Base-by-base conservation (phyloP, 129 eudicot species). In the Saussurea involucrata region DNA sequence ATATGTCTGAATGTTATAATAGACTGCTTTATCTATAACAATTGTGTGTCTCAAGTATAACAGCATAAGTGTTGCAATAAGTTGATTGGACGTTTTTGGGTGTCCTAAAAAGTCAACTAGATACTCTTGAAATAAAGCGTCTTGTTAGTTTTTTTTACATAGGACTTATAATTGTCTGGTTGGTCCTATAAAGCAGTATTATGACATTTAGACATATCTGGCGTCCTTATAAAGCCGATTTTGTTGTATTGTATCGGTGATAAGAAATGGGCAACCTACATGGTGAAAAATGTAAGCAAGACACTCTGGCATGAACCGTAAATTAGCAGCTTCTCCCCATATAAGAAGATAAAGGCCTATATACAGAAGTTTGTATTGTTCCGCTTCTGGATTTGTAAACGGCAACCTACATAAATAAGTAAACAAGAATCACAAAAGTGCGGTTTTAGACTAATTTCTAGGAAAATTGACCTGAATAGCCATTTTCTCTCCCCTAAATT, bases 291-390 rank as follows among this genome's bases (percentile, higher is more conserved):
- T 89, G 66, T 89, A 95, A 69, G 96, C 94, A 66, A 95, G 92
- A 64, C 99, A 95, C 74, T 95, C 99, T 21, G 99, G 99, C 97
- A 95, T 95, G 79, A 95, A 95, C 66, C 97, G 85, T 73, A 95
- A 75, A 85, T 95, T 95, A 40, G 99, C 97, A 74, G 99, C 97
- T 85, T 95, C 99, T 20, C 99, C 99, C 99, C 99, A 95, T 83
- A 95, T 92, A 42, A 95, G 92, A 77, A 92, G 97, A 87, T 95
- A 95, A 44, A 95, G 95, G 6, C 92, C 99, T 78, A 92, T 85
- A 46, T 95, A 95, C 55, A 95, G 73, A 75, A 95, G 86, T 72
- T 95, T 88, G 76, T 92, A 84, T 65, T 92, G 99, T 76, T 92
- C 97, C 28, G 99, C 95, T 83, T 95, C 97, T 75, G 90, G 92